Conservation (phyloP, 257 asterid species). For the Solanum phureja region DNA sequence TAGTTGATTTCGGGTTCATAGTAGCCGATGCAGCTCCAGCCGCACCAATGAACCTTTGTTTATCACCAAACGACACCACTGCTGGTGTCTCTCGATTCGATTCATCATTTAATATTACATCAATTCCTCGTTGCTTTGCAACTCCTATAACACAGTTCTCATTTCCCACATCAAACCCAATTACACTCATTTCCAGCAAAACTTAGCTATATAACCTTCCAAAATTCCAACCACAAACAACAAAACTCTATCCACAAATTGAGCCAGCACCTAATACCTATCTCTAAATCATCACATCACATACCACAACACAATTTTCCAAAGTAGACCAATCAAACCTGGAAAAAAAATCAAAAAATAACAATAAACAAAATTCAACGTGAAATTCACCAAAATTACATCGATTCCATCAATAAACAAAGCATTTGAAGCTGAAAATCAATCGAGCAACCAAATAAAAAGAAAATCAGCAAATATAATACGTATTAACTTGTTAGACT, state of each 20-base stretch:
- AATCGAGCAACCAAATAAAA: not conserved
- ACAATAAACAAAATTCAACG: not conserved
- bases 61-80: slow-evolving; percentile 83
- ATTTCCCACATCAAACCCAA: slow-evolving; percentile 93
- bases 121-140: slow-evolving; percentile 79
- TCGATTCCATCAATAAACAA: not conserved
- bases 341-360: not conserved
- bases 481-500: not conserved
- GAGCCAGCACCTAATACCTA: not conserved
- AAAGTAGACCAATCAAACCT: not conserved
- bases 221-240: slow-evolving; percentile 1
- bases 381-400: not conserved
- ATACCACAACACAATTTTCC: not conserved
- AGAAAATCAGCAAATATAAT: not conserved
- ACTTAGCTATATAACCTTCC: not conserved
- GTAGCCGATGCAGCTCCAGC: slow-evolving; percentile 94
- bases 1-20: slow-evolving; percentile 86
- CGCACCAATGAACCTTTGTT: slow-evolving; percentile 82
- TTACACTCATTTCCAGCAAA: slow-evolving; percentile 56
- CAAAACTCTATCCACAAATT: not conserved
- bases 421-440: not conserved
- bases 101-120: slow-evolving; percentile 81
- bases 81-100: slow-evolving; percentile 87
- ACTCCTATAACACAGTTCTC: slow-evolving; percentile 90
- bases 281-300: not conserved